A percentile compares a stretch with the other conserved stretches of the same genome.
Evolutionary conservation across 1,284 basidiomycete genomes (phyloP).

Genomic region (Pyrrhoderma lamaoense): DNA sequence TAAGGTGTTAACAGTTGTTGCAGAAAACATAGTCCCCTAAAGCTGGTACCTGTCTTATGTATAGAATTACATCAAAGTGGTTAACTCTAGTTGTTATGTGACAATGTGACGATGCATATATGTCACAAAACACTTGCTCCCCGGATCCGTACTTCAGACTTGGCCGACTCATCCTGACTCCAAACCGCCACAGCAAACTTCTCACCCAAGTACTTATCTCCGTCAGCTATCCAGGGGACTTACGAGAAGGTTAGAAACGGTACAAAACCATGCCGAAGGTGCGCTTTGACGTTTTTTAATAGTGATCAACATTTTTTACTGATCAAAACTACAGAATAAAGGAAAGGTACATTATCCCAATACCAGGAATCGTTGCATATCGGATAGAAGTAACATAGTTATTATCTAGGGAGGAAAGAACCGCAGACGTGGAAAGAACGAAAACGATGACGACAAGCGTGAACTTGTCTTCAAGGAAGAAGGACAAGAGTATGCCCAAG

Average conservation of each 20-base stretch:
- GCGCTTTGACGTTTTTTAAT: slow-evolving; percentile 13
- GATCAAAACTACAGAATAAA: slow-evolving; percentile 51
- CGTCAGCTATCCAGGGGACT: not conserved
- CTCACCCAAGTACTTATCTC: not conserved
- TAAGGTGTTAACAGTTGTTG: no score
- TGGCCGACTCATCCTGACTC: not conserved
- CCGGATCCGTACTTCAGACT: not conserved
- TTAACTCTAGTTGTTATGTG: no score
- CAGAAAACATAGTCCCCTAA: no score
- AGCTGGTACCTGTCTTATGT: no score
- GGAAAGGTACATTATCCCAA: slow-evolving; percentile 61
- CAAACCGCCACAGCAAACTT: not conserved
- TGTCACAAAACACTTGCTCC: no score
- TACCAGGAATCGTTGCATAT: no score
- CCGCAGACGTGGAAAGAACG: slow-evolving; percentile 98
- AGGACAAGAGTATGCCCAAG: slow-evolving; percentile 99
- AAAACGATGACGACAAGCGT: slow-evolving; percentile 97
- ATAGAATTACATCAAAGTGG: no score
- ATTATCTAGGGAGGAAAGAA: slow-evolving; percentile 90
- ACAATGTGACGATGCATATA: no score
- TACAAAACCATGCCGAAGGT: slow-evolving; percentile 50
- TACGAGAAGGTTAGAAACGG: not conserved
- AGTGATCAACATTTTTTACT: slow-evolving; percentile 16
- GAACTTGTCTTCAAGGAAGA: slow-evolving; percentile 99
- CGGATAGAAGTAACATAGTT: no score